phyloP scores from a whole-genome alignment of 2,329 filamentous ascomycete species.

The Calonectria pauciramosa region DNA sequence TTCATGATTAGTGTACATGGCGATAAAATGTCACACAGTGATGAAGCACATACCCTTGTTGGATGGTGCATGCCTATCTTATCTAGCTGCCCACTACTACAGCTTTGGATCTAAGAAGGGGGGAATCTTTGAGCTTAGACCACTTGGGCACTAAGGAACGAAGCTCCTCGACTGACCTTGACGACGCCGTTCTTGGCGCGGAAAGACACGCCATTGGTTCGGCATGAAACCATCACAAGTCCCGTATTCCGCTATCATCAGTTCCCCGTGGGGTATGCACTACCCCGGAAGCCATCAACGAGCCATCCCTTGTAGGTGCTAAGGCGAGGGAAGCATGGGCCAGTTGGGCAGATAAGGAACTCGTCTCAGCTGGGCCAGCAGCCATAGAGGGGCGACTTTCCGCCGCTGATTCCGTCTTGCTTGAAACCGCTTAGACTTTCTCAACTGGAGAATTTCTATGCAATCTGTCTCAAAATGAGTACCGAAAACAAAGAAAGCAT shows the following conservation, averaged over 20 bases:
- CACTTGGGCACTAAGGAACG: background rate
- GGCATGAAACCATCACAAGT: background rate
- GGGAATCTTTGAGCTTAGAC: background rate
- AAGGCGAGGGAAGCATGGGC: background rate
- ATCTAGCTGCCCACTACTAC: too few species aligned
- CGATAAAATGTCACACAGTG: background rate
- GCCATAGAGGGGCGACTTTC: background rate
- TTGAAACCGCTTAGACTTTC: background rate
- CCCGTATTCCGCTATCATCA: constrained; percentile 1
- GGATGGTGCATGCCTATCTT: too few species aligned
- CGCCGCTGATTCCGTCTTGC: background rate
- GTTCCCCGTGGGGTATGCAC: constrained; percentile 15
- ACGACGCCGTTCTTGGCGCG: background rate
- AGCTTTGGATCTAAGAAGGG: background rate
- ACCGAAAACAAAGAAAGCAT: background rate
- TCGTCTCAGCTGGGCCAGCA: background rate
- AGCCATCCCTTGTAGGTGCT: background rate
- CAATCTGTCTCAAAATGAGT: background rate
- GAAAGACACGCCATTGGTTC: constrained; percentile 5
- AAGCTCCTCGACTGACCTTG: too few species aligned
- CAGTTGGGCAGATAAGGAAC: background rate
- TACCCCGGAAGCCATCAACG: background rate
- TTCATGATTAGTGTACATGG: background rate
- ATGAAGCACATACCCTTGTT: too few species aligned
- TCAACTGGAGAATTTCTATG: background rate